Conservation (phyloP, 495 filamentous ascomycete species). For the Penicillium egyptiacum region DNA sequence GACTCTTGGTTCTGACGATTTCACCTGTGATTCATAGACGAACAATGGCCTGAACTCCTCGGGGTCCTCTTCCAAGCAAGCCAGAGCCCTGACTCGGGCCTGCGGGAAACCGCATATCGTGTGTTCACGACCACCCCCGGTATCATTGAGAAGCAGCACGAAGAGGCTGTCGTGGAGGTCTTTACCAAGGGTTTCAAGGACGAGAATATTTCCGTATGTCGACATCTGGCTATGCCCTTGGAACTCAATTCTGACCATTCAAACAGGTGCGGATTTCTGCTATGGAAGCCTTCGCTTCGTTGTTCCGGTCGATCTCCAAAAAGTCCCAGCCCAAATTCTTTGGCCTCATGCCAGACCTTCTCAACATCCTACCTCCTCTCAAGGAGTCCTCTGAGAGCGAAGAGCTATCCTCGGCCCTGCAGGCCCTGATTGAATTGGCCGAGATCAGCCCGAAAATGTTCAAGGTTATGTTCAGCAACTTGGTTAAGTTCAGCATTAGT, state of each 20-base stretch:
- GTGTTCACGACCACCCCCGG: conserved; percentile 94
- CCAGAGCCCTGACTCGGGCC: conserved; percentile 73
- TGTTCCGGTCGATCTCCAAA: conserved; percentile 87
- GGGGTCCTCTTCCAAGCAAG: conserved; percentile 82
- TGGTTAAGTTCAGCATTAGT: conserved; percentile 88
- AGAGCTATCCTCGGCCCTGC: conserved; percentile 80
- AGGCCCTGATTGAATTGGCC: conserved; percentile 89
- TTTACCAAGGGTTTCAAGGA: conserved; percentile 94
- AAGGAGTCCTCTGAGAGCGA: conserved; percentile 88
- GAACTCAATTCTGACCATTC: conserved; percentile 10
- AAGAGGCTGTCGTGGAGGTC: conserved; percentile 76
- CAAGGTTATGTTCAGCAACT: conserved; percentile 80
- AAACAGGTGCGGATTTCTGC: conserved; percentile 79
- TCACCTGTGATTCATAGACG: conserved; percentile 50
- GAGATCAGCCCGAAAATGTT: conserved; percentile 96
- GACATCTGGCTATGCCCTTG: neutral
- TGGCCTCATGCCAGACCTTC: conserved; percentile 76
- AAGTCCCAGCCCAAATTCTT: conserved; percentile 87
- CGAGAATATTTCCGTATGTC: conserved; percentile 69
- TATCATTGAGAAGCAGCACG: conserved; percentile 94
- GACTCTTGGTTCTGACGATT: conserved; percentile 23
- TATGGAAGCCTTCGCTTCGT: conserved; percentile 94
- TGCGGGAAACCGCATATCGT: conserved; percentile 87
- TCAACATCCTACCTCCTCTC: conserved; percentile 90
- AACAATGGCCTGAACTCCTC: conserved; percentile 89